A percentile compares a stretch with the other conserved stretches of the same genome.
These are phyloP conservation scores for Delonix regia DNA, from an alignment of 306 rosid genomes.

Conservation along the genomic window DNA sequence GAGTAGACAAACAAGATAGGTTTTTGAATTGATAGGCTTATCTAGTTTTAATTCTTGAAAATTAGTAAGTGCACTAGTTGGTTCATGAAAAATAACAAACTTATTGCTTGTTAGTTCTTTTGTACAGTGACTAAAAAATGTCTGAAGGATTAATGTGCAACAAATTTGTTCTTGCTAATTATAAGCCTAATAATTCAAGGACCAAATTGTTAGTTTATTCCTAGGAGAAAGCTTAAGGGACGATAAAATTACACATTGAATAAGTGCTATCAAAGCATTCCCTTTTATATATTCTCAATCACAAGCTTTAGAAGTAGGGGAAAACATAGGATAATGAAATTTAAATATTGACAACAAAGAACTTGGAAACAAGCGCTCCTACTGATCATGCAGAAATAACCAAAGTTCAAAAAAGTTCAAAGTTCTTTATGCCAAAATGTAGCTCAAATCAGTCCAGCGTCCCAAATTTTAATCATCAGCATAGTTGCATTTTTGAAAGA, in stretches of 20 bases:
- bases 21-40: background rate
- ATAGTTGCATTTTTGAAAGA: background rate
- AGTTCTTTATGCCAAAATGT: background rate
- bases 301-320: background rate
- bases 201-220: no score
- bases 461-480: background rate
- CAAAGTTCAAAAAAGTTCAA: background rate
- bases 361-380: background rate
- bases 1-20: background rate
- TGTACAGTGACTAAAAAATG: background rate
- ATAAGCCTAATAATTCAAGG: no score
- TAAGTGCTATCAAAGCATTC: slow-evolving; percentile 8
- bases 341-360: background rate
- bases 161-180: no score
- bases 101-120: background rate
- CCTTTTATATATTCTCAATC: background rate
- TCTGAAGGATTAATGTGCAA: background rate
- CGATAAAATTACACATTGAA: background rate
- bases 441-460: background rate
- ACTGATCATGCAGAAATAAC: background rate
- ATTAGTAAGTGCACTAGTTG: background rate
- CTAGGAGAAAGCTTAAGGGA: background rate
- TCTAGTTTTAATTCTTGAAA: no score
- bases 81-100: background rate
- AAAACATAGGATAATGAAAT: background rate